Base-by-base conservation (phyloP, 2,329 filamentous ascomycete genomes). In the Colletotrichum tropicicola region DNA sequence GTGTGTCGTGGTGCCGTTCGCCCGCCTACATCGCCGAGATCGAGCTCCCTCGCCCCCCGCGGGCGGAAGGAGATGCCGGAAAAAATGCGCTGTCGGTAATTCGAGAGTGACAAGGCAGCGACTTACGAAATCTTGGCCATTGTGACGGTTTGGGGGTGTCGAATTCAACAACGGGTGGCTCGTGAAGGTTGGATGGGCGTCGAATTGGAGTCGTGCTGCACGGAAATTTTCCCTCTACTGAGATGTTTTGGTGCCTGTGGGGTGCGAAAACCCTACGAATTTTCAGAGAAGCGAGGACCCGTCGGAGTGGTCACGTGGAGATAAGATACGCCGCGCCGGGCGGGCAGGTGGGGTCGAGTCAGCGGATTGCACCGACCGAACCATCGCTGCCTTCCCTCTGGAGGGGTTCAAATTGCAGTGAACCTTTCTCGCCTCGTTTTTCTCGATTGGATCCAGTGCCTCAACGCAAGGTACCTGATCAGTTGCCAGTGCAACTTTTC, bases 91-190 rank as follows among this genome's bases (percentile, higher is more conserved):
- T 39, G 57, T 55, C 48, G 56, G 19, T 30, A 13, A 44, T 17
- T 62, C 62, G 57, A 45, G 15, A 62, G 7, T 37, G 28, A n/a
- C 62, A 45, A 55, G n/a, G 35, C 37, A 37, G 25, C 60, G 51
- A 87, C 86, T 83, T 84, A 89, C 86, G 85, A 87, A 73, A 84
- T 75, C 82, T 89, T 89, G 80, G 86, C 86, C 86, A 89, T 89
- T 86, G 80, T 83, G 78, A 82, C 79, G 79, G 81, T 78, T 78
- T 79, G 74, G 77, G 62, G 68, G 60, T 68, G 67, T 68, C 65
- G 57, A 57, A 41, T 55, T 65, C 49, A 67, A 67, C 65, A 67
- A 67, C 60, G 57, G 67, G 65, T 62, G 65, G 62, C 61, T 66
- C 59, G 59, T 67, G 52, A 62, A 54, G 39, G 57, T 53, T 59